phyloP scores from a whole-genome alignment of 2,329 filamentous ascomycete genomes.

The Rhinocladiella mackenziei region DNA sequence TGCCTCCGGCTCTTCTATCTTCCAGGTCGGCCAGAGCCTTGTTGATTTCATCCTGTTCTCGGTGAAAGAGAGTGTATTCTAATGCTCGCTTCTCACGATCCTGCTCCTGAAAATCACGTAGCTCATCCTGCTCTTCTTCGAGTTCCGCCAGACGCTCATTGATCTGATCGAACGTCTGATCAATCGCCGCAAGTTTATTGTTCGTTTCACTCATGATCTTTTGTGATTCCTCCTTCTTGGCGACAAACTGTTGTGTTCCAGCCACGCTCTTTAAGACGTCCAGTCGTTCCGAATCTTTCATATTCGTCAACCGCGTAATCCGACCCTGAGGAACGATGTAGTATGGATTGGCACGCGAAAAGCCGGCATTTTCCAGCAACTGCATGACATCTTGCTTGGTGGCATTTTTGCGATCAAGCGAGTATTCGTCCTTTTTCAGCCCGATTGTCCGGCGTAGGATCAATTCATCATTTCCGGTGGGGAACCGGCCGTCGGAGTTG shows the following conservation, averaged over 20 bases:
- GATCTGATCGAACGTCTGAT: slow-evolving; percentile 86
- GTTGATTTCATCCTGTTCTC: slow-evolving; percentile 76
- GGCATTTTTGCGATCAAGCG: slow-evolving; percentile 91
- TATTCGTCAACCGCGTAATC: slow-evolving; percentile 93
- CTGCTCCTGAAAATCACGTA: slow-evolving; percentile 90
- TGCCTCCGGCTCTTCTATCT: slow-evolving; percentile 71
- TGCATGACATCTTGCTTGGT: slow-evolving; percentile 94
- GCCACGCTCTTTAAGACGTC: slow-evolving; percentile 96
- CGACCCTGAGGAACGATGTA: slow-evolving; percentile 98
- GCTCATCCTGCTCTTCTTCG: slow-evolving; percentile 95
- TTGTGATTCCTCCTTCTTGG: slow-evolving; percentile 80
- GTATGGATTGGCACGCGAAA: slow-evolving; percentile 95
- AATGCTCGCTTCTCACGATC: slow-evolving; percentile 87
- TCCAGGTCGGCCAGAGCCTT: slow-evolving; percentile 79
- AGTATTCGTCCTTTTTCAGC: slow-evolving; percentile 97
- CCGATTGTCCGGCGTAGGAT: slow-evolving; percentile 91
- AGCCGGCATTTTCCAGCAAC: slow-evolving; percentile 89
- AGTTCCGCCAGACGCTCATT: slow-evolving; percentile 83
- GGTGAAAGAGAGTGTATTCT: slow-evolving; percentile 90
- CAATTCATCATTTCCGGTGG: slow-evolving; percentile 85
- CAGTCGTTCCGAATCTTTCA: slow-evolving; percentile 91
- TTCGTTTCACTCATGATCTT: slow-evolving; percentile 98
- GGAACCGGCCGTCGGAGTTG: slow-evolving; percentile 93
- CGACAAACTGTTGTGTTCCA: slow-evolving; percentile 94
- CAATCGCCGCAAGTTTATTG: slow-evolving; percentile 90